phyloP scores from a whole-genome alignment of 2,329 filamentous ascomycete genomes.

The Colletotrichum sp. region DNA sequence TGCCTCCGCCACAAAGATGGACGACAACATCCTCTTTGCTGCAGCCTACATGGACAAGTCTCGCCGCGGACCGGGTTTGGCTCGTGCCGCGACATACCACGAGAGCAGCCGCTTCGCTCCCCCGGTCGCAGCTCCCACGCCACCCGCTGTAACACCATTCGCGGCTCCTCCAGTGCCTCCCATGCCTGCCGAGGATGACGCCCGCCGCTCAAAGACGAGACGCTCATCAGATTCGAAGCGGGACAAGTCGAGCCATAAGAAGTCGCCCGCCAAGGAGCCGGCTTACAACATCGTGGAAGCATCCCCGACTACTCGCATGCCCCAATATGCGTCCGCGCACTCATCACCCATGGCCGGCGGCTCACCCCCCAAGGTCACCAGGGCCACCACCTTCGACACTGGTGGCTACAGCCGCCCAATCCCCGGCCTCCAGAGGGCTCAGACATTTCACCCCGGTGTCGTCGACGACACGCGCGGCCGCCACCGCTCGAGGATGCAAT shows the following conservation, averaged over 20 bases:
- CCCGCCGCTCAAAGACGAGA: conserved; percentile 21
- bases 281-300: conserved; percentile 25
- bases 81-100: conserved; percentile 7
- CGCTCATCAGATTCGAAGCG: conserved; percentile 22
- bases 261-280: conserved; percentile 14
- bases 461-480: conserved; percentile 36
- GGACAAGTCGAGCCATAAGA: conserved; percentile 23
- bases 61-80: conserved; percentile 1
- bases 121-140: conserved; percentile 11
- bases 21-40: conserved; percentile 4
- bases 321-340: conserved; percentile 29
- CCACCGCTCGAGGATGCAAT: conserved; percentile 38
- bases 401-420: conserved; percentile 28
- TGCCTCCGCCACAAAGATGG: not conserved
- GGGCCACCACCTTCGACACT: conserved; percentile 39
- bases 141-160: not conserved
- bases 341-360: conserved; percentile 26
- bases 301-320: conserved; percentile 33
- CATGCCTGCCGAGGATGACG: conserved; percentile 14
- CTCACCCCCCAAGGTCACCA: conserved; percentile 37
- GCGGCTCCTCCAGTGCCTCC: conserved; percentile 4
- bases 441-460: conserved; percentile 35
- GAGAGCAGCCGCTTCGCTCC: not conserved
- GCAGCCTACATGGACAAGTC: conserved; percentile 20
- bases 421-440: conserved; percentile 29